phyloP scores from a whole-genome alignment of 768 basidiomycete species.

The Rhodotorula paludigena region DNA sequence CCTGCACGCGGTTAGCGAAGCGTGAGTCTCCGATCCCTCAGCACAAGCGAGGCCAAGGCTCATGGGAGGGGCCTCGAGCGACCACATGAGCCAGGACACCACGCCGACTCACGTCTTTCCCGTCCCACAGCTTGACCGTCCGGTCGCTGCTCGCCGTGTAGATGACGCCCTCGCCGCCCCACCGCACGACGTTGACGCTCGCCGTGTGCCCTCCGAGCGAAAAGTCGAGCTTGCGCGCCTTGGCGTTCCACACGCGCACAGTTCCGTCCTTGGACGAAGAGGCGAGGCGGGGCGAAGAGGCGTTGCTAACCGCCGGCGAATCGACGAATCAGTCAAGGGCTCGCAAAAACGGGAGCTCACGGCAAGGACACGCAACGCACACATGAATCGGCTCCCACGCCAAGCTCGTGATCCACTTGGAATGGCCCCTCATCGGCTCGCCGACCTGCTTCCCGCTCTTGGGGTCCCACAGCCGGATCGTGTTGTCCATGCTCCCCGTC shows the following conservation, averaged over 20 bases:
- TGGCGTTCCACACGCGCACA: slow-evolving; percentile 85
- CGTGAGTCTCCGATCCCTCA: slow-evolving; percentile 3
- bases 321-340: not conserved
- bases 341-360: not conserved
- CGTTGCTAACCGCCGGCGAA: slow-evolving; percentile 56
- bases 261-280: slow-evolving; percentile 95
- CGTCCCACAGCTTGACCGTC: slow-evolving; percentile 92
- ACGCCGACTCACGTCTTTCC: slow-evolving; percentile 61
- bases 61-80: no score
- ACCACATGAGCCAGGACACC: not conserved
- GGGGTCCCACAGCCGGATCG: slow-evolving; percentile 89
- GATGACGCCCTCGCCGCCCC: slow-evolving; percentile 87
- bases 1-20: slow-evolving; percentile 57
- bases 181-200: slow-evolving; percentile 88
- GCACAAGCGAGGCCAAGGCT: not conserved
- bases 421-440: slow-evolving; percentile 82
- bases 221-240: slow-evolving; percentile 67
- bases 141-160: slow-evolving; percentile 95
- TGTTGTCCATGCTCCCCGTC: slow-evolving; percentile 90
- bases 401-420: slow-evolving; percentile 92
- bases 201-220: slow-evolving; percentile 89
- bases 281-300: slow-evolving; percentile 72
- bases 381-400: slow-evolving; percentile 95
- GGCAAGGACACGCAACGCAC: slow-evolving; percentile 51
- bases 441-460: slow-evolving; percentile 82